A percentile compares a stretch with the other conserved stretches of the same genome.
phyloP scores from a whole-genome alignment of 192 early-diverging fungal genomes.

The Podila clonocystis region DNA sequence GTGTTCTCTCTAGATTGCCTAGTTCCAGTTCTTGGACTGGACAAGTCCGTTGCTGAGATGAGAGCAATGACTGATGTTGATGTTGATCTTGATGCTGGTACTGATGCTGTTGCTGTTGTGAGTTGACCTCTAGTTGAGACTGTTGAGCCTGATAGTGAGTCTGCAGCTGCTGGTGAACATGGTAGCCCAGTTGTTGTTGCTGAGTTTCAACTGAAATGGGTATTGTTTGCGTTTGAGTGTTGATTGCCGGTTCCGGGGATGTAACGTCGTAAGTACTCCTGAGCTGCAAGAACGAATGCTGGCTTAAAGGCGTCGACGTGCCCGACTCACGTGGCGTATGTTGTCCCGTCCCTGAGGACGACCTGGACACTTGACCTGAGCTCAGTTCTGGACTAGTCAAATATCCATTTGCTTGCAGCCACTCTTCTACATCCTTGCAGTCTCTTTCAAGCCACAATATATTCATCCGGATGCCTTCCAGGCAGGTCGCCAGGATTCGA shows the following conservation, averaged over 20 bases:
- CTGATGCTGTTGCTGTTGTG: constrained; percentile 13
- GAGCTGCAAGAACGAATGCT: neutral
- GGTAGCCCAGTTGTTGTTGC: constrained; percentile 1
- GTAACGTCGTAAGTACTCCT: neutral
- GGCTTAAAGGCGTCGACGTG: constrained; percentile 1
- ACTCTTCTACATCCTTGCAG: constrained; percentile 32
- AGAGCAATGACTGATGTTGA: neutral
- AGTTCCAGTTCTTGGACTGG: neutral
- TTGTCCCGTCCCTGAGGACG: neutral
- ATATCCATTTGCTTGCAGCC: constrained; percentile 33
- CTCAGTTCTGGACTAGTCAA: neutral
- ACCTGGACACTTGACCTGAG: neutral
- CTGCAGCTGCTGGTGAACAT: neutral
- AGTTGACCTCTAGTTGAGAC: constrained; percentile 1
- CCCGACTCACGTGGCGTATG: neutral
- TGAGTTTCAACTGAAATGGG: neutral
- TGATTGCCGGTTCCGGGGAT: neutral
- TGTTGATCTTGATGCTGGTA: neutral
- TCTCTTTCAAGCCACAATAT: constrained; percentile 46
- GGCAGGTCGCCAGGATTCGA: constrained; percentile 62
- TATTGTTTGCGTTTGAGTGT: constrained; percentile 3
- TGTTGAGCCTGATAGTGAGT: neutral
- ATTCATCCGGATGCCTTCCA: constrained; percentile 69
- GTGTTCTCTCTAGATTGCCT: neutral
- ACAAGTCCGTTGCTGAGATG: neutral